A percentile compares a stretch with the other conserved stretches of the same genome.
phyloP scores from a whole-genome alignment of 352 stramenopile genomes.

The Phytophthora tentaculata region DNA sequence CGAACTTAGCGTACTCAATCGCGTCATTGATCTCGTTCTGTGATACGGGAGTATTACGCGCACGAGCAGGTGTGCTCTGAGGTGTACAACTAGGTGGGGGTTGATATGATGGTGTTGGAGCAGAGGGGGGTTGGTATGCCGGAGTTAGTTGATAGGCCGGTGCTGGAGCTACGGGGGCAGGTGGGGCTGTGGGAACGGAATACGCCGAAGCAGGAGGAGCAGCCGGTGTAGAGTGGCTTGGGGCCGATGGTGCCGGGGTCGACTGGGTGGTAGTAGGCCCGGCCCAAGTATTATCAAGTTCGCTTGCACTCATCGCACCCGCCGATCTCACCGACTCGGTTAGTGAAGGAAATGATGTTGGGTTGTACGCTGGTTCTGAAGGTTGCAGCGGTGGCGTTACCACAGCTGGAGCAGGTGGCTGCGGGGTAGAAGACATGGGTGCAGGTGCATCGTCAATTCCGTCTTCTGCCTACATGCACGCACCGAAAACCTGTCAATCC shows the following conservation, averaged over 20 bases:
- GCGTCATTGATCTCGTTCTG: slow-evolving; percentile 84
- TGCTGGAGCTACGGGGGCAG: slow-evolving; percentile 8
- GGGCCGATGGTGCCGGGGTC: slow-evolving; percentile 5
- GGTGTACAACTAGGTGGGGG: slow-evolving; percentile 22
- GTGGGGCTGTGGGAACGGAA: slow-evolving; percentile 15
- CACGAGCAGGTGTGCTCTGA: slow-evolving; percentile 31
- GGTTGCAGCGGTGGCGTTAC: slow-evolving; percentile 12
- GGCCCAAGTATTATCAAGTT: slow-evolving; percentile 35
- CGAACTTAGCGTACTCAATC: slow-evolving; percentile 86
- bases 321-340: slow-evolving; percentile 52
- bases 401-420: slow-evolving; percentile 28
- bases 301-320: slow-evolving; percentile 36
- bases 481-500: slow-evolving; percentile 5
- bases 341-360: slow-evolving; percentile 54
- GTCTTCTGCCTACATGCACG: slow-evolving; percentile 22
- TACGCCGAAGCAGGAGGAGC: slow-evolving; percentile 15
- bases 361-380: slow-evolving; percentile 11
- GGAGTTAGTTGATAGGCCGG: slow-evolving; percentile 27
- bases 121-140: slow-evolving; percentile 18
- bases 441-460: slow-evolving; percentile 18
- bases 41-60: slow-evolving; percentile 49
- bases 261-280: slow-evolving; percentile 13
- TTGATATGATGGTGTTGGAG: slow-evolving; percentile 24
- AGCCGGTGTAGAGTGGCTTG: slow-evolving; percentile 27
- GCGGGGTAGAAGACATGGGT: background rate